These are phyloP conservation scores for Stemphylium vesicarium DNA, from an alignment of 2,329 filamentous ascomycete species.

Conservation along the genomic window DNA sequence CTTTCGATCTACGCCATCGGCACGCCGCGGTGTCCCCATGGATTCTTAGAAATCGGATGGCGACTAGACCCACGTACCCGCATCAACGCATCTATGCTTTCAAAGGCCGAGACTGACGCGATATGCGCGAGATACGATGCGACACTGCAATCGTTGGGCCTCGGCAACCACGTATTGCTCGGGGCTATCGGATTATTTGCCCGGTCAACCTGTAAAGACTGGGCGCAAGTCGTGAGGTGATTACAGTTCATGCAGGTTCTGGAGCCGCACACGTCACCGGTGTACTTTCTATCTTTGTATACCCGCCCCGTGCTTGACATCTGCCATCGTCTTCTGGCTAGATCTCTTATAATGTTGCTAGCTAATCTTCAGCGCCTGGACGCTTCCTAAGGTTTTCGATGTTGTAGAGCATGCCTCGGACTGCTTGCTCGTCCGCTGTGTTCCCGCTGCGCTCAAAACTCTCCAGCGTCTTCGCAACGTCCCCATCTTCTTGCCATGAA, in stretches of 20 bases:
- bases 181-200: not conserved
- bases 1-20: slow-evolving; percentile 28
- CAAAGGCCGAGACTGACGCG: slow-evolving; percentile 18
- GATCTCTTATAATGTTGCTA: slow-evolving; percentile 5
- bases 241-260: slow-evolving; percentile 21
- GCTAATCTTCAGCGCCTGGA: slow-evolving; percentile 47
- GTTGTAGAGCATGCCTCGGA: slow-evolving; percentile 56
- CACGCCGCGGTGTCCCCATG: slow-evolving; percentile 23
- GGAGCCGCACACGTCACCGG: slow-evolving; percentile 26
- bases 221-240: slow-evolving; percentile 17
- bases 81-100: slow-evolving; percentile 3
- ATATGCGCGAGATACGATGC: slow-evolving; percentile 4
- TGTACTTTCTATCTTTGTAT: slow-evolving; percentile 16
- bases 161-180: not conserved
- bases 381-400: slow-evolving; percentile 59
- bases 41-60: slow-evolving; percentile 33
- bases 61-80: slow-evolving; percentile 25
- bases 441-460: slow-evolving; percentile 22
- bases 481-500: slow-evolving; percentile 31
- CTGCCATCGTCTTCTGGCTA: not conserved
- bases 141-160: slow-evolving; percentile 20
- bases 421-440: slow-evolving; percentile 43
- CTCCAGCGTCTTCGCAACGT: slow-evolving; percentile 21
- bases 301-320: slow-evolving; percentile 2
- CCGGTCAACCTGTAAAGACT: not conserved